Conservation (phyloP, 495 filamentous ascomycete genomes). For the Penicillium silybi region DNA sequence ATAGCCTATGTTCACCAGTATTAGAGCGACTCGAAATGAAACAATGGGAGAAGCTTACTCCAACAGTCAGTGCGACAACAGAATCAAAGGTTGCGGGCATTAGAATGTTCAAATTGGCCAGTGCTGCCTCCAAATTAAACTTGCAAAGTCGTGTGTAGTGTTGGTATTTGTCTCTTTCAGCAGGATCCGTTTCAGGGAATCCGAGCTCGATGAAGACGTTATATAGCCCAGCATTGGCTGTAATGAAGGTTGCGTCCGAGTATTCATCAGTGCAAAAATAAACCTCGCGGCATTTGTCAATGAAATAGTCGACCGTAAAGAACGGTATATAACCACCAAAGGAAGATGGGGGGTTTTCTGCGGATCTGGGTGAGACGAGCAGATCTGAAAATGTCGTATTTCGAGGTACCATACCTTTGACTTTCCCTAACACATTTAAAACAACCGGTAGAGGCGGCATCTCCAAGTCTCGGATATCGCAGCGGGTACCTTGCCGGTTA, state of each 20-base stretch:
- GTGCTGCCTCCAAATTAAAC: slow-evolving; percentile 54
- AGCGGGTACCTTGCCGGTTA: slow-evolving; percentile 32
- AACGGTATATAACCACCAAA: slow-evolving; percentile 36
- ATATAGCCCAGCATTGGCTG: slow-evolving; percentile 54
- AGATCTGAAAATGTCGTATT: neutral
- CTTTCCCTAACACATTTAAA: slow-evolving; percentile 44
- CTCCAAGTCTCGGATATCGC: slow-evolving; percentile 44
- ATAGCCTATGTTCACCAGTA: slow-evolving; percentile 28
- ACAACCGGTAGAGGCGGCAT: slow-evolving; percentile 54
- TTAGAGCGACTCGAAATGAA: neutral
- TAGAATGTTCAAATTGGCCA: slow-evolving; percentile 54
- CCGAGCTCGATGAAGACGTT: slow-evolving; percentile 53
- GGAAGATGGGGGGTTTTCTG: slow-evolving; percentile 21
- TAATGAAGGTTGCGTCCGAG: slow-evolving; percentile 51
- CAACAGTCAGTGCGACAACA: slow-evolving; percentile 55
- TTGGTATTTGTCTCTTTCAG: slow-evolving; percentile 31
- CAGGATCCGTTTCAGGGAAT: slow-evolving; percentile 25
- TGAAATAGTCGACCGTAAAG: slow-evolving; percentile 49
- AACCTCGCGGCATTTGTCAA: slow-evolving; percentile 54
- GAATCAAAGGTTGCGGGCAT: slow-evolving; percentile 56
- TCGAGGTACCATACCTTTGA: slow-evolving; percentile 36
- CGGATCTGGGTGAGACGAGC: neutral
- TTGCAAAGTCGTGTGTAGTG: slow-evolving; percentile 44
- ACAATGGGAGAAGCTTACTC: slow-evolving; percentile 35
- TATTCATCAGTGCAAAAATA: slow-evolving; percentile 58